These are phyloP conservation scores for Phytophthora cactorum DNA, from an alignment of 352 stramenopile species.

Conservation along the genomic window DNA sequence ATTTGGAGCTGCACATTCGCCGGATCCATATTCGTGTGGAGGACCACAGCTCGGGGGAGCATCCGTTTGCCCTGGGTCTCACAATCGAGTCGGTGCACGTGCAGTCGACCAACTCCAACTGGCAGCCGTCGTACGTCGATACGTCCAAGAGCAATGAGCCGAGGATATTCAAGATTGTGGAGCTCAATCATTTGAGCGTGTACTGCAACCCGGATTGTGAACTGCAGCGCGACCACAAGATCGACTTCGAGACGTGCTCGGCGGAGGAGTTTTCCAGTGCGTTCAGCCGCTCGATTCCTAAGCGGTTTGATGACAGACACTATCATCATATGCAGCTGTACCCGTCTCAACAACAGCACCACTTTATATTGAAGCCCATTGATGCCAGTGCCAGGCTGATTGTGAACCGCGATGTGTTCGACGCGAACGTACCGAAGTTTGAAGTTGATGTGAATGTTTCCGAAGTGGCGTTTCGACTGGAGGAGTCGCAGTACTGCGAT, in stretches of 20 bases:
- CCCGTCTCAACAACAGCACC: conserved; percentile 73
- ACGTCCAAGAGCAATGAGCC: conserved; percentile 78
- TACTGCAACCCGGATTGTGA: conserved; percentile 87
- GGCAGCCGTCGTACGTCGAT: conserved; percentile 87
- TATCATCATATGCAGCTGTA: conserved; percentile 77
- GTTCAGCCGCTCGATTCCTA: conserved; percentile 83
- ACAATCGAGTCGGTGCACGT: conserved; percentile 86
- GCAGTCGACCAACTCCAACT: conserved; percentile 88
- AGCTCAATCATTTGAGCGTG: conserved; percentile 88
- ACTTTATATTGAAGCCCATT: conserved; percentile 87
- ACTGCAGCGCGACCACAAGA: conserved; percentile 52
- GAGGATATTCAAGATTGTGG: conserved; percentile 90
- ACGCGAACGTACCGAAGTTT: conserved; percentile 80
- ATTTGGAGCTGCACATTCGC: conserved; percentile 89
- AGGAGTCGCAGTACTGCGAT: conserved; percentile 91
- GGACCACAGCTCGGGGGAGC: conserved; percentile 77
- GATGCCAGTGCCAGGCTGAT: conserved; percentile 82
- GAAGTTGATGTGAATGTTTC: conserved; percentile 82
- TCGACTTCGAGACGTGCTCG: conserved; percentile 77
- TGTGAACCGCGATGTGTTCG: conserved; percentile 83
- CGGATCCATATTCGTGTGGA: conserved; percentile 86
- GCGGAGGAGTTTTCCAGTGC: conserved; percentile 79
- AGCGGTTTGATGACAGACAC: conserved; percentile 78
- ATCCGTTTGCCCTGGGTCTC: conserved; percentile 83
- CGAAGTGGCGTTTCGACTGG: conserved; percentile 80